Base-by-base conservation (phyloP, 352 stramenopile species). In the Ophiocytium majus region DNA sequence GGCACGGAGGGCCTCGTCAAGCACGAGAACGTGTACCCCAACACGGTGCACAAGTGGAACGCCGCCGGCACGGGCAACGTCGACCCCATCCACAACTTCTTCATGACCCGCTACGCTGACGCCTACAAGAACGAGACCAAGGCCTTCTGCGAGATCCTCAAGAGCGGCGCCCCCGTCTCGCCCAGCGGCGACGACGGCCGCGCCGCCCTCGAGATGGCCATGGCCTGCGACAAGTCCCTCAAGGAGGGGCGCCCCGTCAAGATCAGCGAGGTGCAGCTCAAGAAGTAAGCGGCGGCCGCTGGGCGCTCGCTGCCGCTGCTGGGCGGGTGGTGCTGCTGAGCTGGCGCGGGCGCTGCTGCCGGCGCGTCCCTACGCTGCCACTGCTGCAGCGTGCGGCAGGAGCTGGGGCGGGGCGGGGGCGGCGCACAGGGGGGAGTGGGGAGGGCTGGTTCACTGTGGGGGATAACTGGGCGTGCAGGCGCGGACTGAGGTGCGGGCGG, bases 41-140 rank as follows among this genome's bases (percentile, higher is more conserved):
- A 96, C 90, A 96, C 82, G 49, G 93, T 93, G 66, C 91, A 91
- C 75, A 92, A 93, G 80, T 95, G 90, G 89, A 85, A 78, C 5
- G 92, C 91, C 79, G 83, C 84, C 1, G 28, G 49, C 10, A 82
- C 92, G 79, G 91, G 92, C 82, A 94, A 95, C 86, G 92, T 91
- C 28, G 94, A 98, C 87, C 91, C 97, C 90, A 94, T 94, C 63
- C 93, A 96, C 86, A 91, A 97, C 84, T 98, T 98, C 86, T 98
- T 98, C 91, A 90, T 98, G 76, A 92, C 92, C 92, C 93, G 94
- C 83, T 97, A 98, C 91, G 97, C 96, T 86, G 94, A 97, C 83
- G 94, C 95, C 9, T 95, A 95, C 83, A 89, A 89, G 83, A 89
- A 89, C 81, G 83, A 89, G 34, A 89, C 86, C 63, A 85, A 83